phyloP scores from a whole-genome alignment of 257 asterid species.

The Penstemon newberryi region DNA sequence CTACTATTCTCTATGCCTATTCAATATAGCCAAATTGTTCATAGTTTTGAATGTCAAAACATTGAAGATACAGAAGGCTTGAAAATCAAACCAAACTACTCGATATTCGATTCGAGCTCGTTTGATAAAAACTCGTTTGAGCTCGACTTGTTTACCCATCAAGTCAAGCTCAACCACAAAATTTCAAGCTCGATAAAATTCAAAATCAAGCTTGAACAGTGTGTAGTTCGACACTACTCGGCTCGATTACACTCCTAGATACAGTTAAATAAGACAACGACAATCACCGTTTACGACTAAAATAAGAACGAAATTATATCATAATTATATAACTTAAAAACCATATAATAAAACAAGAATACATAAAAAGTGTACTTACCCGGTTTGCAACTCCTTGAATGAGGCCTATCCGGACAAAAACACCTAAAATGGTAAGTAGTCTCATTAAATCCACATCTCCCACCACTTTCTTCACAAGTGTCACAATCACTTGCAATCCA shows the following conservation, averaged over 20 bases:
- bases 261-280: no score
- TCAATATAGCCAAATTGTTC: no score
- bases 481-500: slow-evolving; percentile 54
- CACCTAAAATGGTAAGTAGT: slow-evolving; percentile 35
- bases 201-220: background rate
- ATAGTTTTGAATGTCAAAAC: no score
- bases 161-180: background rate
- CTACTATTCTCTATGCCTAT: no score
- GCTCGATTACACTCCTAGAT: no score
- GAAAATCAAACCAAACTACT: no score
- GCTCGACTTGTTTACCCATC: background rate
- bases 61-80: no score
- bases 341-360: background rate
- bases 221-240: no score
- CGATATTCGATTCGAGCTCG: no score
- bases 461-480: slow-evolving; percentile 46
- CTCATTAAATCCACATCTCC: slow-evolving; percentile 51
- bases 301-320: background rate
- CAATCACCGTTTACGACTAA: background rate
- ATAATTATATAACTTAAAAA: background rate
- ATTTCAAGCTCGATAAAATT: background rate
- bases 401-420: slow-evolving; percentile 61
- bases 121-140: no score
- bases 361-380: slow-evolving; percentile 33
- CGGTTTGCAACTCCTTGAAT: slow-evolving; percentile 42